Evolutionary conservation across 805 yeast species (phyloP).

Genomic region (Suhomyces sp.): DNA sequence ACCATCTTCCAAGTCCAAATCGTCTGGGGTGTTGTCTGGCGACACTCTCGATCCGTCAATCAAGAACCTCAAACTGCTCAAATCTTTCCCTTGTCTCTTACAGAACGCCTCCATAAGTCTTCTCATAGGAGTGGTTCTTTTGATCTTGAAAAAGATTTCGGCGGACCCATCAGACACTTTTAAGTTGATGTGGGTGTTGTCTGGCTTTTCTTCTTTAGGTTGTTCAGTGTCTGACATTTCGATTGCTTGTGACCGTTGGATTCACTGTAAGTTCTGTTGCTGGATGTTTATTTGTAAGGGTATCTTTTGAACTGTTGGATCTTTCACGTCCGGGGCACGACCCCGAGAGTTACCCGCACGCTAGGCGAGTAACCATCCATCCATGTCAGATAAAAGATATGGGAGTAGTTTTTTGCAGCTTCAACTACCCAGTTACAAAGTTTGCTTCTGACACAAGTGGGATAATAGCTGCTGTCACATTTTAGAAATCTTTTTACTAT

Average conservation of each 20-base stretch:
- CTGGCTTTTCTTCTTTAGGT: slow-evolving; percentile 48
- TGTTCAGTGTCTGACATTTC: slow-evolving; percentile 22
- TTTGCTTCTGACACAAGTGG: no score
- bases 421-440: no score
- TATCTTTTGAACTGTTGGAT: no score
- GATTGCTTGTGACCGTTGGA: slow-evolving; percentile 2
- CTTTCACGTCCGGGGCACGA: no score
- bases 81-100: slow-evolving; percentile 91
- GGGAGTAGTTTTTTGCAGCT: no score
- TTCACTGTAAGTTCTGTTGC: no score
- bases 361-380: no score
- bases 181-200: slow-evolving; percentile 78
- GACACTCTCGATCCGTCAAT: slow-evolving; percentile 90
- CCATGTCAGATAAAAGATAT: no score
- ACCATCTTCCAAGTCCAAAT: slow-evolving; percentile 89
- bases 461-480: no score
- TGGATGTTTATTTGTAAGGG: no score
- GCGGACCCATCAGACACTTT: slow-evolving; percentile 92
- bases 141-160: slow-evolving; percentile 94
- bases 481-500: no score
- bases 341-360: no score
- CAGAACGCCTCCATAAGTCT: slow-evolving; percentile 98
- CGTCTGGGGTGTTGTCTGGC: slow-evolving; percentile 90
- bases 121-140: slow-evolving; percentile 85
- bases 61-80: slow-evolving; percentile 79